phyloP scores from a whole-genome alignment of 192 early-diverging fungal genomes.

The Coemansia sp. region DNA sequence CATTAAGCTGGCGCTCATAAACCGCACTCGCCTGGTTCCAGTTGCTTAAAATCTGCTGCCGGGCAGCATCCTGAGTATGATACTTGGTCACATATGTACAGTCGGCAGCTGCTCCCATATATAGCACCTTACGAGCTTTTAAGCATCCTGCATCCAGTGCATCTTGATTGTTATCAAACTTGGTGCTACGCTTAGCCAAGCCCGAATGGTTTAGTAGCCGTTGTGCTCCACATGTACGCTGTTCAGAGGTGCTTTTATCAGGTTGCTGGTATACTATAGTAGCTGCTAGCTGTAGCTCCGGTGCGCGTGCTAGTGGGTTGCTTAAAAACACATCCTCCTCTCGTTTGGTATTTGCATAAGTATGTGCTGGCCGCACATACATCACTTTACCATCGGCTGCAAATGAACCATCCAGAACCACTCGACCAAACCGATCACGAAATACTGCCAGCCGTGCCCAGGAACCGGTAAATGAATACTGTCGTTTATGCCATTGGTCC shows the following conservation, averaged over 20 bases:
- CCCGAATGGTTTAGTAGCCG: constrained; percentile 15
- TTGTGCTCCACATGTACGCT: constrained; percentile 19
- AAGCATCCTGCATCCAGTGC: constrained; percentile 37
- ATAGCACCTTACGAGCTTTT: constrained; percentile 30
- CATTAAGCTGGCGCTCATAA: constrained; percentile 84
- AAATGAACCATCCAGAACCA: constrained; percentile 63
- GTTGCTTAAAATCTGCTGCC: constrained; percentile 73
- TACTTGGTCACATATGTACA: constrained; percentile 66
- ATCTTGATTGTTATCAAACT: constrained; percentile 19
- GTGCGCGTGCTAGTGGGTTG: constrained; percentile 23
- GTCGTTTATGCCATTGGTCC: constrained; percentile 19
- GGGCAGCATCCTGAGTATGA: constrained; percentile 55
- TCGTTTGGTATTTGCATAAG: constrained; percentile 57
- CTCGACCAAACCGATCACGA: constrained; percentile 18
- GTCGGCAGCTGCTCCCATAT: constrained; percentile 73
- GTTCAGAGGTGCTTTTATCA: constrained; percentile 34
- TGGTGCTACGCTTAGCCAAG: constrained; percentile 31
- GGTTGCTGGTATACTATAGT: constrained; percentile 66
- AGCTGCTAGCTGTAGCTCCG: constrained; percentile 22
- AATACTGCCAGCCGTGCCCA: constrained; percentile 58
- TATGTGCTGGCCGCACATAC: constrained; percentile 57
- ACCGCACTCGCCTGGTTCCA: constrained; percentile 79
- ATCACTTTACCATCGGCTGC: constrained; percentile 54
- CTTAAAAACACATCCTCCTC: constrained; percentile 52
- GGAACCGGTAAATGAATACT: constrained; percentile 47